phyloP scores from a whole-genome alignment of 2,329 filamentous ascomycete genomes.

The Hypoxylon sp. region DNA sequence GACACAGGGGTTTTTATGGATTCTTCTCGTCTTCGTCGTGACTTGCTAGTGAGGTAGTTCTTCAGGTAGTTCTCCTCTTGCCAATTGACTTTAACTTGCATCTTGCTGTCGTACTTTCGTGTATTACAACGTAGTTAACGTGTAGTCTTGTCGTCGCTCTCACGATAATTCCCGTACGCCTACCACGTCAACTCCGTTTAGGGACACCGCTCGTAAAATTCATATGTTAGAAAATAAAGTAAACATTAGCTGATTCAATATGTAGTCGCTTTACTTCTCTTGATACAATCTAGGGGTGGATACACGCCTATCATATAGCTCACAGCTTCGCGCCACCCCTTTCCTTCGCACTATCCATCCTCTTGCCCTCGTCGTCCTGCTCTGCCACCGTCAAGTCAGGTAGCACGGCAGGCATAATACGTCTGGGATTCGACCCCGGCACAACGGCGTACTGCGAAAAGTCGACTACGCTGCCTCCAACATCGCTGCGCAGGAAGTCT shows the following conservation, averaged over 20 bases:
- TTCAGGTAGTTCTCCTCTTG: not conserved
- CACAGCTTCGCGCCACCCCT: slow-evolving; percentile 59
- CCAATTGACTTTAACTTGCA: not conserved
- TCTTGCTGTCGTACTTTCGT: not conserved
- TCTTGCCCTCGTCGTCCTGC: slow-evolving; percentile 83
- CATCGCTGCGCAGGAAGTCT: slow-evolving; percentile 75
- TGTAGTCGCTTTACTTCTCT: not conserved
- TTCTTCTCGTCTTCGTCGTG: slow-evolving; percentile 3
- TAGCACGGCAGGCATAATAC: slow-evolving; percentile 82
- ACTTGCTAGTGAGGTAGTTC: not conserved
- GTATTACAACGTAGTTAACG: not conserved
- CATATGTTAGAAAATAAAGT: not conserved
- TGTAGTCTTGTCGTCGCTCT: not conserved
- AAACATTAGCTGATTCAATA: not conserved
- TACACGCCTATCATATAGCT: not conserved
- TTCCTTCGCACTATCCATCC: slow-evolving; percentile 73
- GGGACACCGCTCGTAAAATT: not conserved
- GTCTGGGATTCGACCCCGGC: slow-evolving; percentile 64
- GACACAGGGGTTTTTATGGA: slow-evolving; percentile 12
- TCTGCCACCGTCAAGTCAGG: slow-evolving; percentile 81
- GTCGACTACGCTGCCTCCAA: slow-evolving; percentile 74
- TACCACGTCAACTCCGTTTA: not conserved
- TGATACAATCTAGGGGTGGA: not conserved
- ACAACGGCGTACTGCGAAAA: slow-evolving; percentile 80
- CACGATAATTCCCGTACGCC: not conserved